Evolutionary conservation across 2,329 filamentous ascomycete species (phyloP), one percentile per base, ranked within the genome.

Genomic region (Neofusicoccum cordaticola): DNA sequence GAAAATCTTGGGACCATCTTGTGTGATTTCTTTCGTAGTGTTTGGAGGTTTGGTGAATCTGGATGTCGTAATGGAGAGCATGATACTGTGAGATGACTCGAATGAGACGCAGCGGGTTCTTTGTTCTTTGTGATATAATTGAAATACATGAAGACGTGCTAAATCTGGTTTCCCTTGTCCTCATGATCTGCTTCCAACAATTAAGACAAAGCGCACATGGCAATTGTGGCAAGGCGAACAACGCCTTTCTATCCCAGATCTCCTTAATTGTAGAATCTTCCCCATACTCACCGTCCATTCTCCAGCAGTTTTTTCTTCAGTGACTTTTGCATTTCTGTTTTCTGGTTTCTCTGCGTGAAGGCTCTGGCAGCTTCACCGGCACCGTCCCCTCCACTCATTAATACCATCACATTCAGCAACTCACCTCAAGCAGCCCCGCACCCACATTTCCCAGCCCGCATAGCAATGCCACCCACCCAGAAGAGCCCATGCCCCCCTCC

Each of bases 301-400:
- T 19, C 12, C 17, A 27, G 13, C 7, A 34, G n/a, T 8, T 15
- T 37, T 27, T 13, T 34, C 19, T 4, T 39, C 17, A 41, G 7
- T 6, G 27, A 31, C 6, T 45, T 7, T 13, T 17, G 37, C n/a
- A n/a, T 31, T 57, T 57, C 8, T 15, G 2, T 34, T 34, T 31
- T 13, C n/a, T 27, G 2, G 15, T 12, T 4, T 31, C 17, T 37
- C 31, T 19, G n/a, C 17, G 17, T 8, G 27, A 57, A 62, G 42
- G 61, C 61, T 63, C 61, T 56, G 41, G 61, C 13, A 63, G 61
- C 61, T 63, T 63, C 41, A 47, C 13, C 12, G 12, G 2, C 39
- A 37, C 13, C 17, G 11, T 48, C 13, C n/a, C 27, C 35, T 9
- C n/a, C 34, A 17, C 19, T 42, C 45, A 13, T 37, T 60, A 9